Conservation (phyloP, 1,284 basidiomycete genomes). For the Boletus mariae region DNA sequence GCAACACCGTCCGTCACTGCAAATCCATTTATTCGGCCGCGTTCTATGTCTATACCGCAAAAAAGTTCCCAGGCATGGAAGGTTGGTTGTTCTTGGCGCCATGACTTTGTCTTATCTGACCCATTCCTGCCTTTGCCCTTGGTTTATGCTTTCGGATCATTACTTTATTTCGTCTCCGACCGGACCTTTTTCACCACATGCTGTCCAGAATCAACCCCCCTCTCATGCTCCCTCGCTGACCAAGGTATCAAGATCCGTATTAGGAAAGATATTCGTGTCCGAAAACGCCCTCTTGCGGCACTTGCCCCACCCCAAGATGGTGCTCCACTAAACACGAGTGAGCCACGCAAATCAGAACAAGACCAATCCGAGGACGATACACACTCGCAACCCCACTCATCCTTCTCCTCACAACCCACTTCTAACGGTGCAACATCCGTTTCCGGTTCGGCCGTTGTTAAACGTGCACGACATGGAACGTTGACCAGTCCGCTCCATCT, state of each 20-base stretch:
- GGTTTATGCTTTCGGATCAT: conserved; percentile 3
- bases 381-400: conserved; percentile 11
- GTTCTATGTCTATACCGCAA: conserved; percentile 90
- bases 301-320: conserved; percentile 39
- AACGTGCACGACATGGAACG: conserved; percentile 31
- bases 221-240: conserved; percentile 85
- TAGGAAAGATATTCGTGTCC: conserved; percentile 80
- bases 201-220: conserved; percentile 72
- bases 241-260: conserved; percentile 94
- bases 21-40: conserved; percentile 83
- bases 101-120: conserved; percentile 22
- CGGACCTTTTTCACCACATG: neutral
- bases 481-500: conserved; percentile 23
- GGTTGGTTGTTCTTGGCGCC: conserved; percentile 43
- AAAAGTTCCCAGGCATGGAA: conserved; percentile 94
- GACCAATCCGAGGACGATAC: conserved; percentile 25
- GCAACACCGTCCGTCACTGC: conserved; percentile 82
- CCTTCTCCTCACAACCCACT: conserved; percentile 13
- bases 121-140: conserved; percentile 10
- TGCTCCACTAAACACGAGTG: conserved; percentile 22
- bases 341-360: conserved; percentile 26
- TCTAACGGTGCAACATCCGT: neutral
- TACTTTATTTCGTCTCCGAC: conserved; percentile 13
- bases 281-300: conserved; percentile 57
- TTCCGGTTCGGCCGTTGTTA: conserved; percentile 10